phyloP scores from a whole-genome alignment of 192 early-diverging fungal species.

The Lunasporangiospora selenospora region DNA sequence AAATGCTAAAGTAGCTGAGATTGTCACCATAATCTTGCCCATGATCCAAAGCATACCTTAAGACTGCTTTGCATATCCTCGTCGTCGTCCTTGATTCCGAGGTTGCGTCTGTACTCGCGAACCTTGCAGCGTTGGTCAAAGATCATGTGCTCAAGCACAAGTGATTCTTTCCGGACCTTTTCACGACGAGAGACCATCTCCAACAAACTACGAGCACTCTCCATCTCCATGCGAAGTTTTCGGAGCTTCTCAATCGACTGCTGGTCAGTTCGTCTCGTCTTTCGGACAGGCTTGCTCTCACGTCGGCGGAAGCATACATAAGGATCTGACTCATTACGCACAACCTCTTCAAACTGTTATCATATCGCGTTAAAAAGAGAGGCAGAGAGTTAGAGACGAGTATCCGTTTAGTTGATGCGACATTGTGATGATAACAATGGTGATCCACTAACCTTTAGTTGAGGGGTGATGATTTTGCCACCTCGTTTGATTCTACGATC shows the following conservation, averaged over 20 bases:
- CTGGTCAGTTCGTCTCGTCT: constrained; percentile 86
- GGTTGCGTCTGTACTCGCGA: constrained; percentile 66
- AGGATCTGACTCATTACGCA: constrained; percentile 82
- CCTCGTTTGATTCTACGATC: constrained; percentile 37
- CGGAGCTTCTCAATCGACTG: constrained; percentile 87
- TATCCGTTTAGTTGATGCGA: neutral
- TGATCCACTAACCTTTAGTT: constrained; percentile 52
- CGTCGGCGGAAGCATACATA: constrained; percentile 98
- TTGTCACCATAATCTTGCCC: no score
- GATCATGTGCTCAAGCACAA: constrained; percentile 77
- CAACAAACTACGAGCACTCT: constrained; percentile 73
- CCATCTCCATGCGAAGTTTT: constrained; percentile 82
- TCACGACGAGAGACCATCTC: constrained; percentile 86
- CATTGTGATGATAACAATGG: neutral
- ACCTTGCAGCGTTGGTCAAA: constrained; percentile 74
- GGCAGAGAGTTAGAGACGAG: neutral
- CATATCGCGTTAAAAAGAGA: constrained; percentile 11
- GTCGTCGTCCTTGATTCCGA: constrained; percentile 72
- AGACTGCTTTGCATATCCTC: constrained; percentile 30
- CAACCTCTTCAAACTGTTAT: constrained; percentile 72
- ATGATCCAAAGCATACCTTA: no score
- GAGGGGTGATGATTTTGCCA: constrained; percentile 62
- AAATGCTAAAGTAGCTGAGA: no score
- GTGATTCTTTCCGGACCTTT: constrained; percentile 71
- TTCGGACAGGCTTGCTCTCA: constrained; percentile 88